Base-by-base conservation (phyloP, 441 rosid genomes). In the Croton setiger region DNA sequence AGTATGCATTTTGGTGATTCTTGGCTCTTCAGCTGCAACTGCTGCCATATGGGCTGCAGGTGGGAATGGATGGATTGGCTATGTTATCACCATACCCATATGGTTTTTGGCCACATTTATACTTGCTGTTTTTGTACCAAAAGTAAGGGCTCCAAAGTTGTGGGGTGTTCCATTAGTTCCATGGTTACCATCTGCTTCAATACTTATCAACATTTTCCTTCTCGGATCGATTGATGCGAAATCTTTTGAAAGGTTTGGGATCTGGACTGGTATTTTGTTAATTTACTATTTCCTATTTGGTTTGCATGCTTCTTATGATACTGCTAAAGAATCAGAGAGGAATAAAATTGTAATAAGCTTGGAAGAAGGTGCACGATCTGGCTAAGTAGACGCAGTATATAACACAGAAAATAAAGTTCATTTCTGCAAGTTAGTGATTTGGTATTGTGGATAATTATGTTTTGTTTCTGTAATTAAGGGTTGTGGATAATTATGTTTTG, bases 91-190 rank as follows among this genome's bases (percentile, higher is more conserved):
- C 0, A 76, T 69, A 3, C 91, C 93, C 18, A 66, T 84, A 27
- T 91, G 97, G 97, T 57, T 57, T 35, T 31, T 57, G 62, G 43
- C 91, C 0, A 91, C 96, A 0, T 23, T 71, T 9, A 85, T 72
- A 5, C 67, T 91, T 47, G 63, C 56, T 48, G 14, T 84, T 35
- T 47, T 84, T 57, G 89, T 91, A 5, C 92, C 96, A 0, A 87
- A 83, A 23, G 92, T 90, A 31, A 85, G 89, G 64, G 77, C 68
- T 11, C 93, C 96, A 3, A 85, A 76, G 21, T 52, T 85, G 0
- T 91, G 96, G 97, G 96, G 96, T 9, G 92, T 81, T 44, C 96
- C 96, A 0, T 67, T 91, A 72, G 92, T 91, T 35, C 97, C 96
- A 2, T 91, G 90, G 90, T 11, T 91, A 69, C 97, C 97, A 4